Evolutionary conservation across 1,284 basidiomycete genomes (phyloP).

Genomic region (Sanguinoderma infundibulare): DNA sequence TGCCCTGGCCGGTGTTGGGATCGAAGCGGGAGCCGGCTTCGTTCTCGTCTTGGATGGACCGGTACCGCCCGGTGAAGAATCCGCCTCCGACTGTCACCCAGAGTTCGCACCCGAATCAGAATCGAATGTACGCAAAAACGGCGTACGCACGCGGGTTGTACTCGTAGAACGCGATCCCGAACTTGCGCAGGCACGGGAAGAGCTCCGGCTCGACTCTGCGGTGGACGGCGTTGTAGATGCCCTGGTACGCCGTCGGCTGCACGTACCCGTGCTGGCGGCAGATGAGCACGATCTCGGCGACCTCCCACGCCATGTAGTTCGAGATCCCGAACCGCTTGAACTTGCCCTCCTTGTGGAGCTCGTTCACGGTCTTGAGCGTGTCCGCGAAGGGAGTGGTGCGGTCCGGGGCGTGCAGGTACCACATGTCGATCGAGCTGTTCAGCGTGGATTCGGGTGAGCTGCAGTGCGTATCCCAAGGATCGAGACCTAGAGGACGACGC

Average conservation of each 20-base stretch:
- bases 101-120: neutral
- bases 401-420: constrained; percentile 61
- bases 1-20: constrained; percentile 36
- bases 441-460: too few species aligned
- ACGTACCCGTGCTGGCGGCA: constrained; percentile 60
- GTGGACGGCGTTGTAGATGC: constrained; percentile 61
- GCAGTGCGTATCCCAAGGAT: too few species aligned
- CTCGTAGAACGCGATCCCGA: constrained; percentile 63
- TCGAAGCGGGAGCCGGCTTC: constrained; percentile 47
- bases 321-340: constrained; percentile 53
- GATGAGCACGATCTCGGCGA: constrained; percentile 66
- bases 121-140: too few species aligned
- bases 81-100: constrained; percentile 38
- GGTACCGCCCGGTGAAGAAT: constrained; percentile 43
- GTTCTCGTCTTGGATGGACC: constrained; percentile 32
- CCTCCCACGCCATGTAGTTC: constrained; percentile 62
- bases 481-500: constrained; percentile 16
- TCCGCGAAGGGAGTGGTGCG: constrained; percentile 50
- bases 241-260: constrained; percentile 73
- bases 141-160: constrained; percentile 50
- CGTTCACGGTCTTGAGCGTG: constrained; percentile 52
- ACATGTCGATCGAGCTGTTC: constrained; percentile 43
- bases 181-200: constrained; percentile 67
- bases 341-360: constrained; percentile 52
- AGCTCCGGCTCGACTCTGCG: constrained; percentile 59